phyloP scores from a whole-genome alignment of 352 stramenopile genomes.

The Phytopythium litorale region DNA sequence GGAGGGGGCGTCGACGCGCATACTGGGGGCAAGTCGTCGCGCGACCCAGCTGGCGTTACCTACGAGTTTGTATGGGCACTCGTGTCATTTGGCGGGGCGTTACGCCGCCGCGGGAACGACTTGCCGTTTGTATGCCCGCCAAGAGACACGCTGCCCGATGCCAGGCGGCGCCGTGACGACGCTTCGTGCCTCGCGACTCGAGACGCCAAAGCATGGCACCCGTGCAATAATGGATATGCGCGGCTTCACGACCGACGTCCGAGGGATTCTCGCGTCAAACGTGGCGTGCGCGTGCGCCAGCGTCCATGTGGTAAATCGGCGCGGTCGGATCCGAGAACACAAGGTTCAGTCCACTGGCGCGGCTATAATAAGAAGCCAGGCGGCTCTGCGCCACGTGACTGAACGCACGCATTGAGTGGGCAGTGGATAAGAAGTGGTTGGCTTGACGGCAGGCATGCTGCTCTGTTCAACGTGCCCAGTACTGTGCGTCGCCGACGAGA shows the following conservation, averaged over 20 bases:
- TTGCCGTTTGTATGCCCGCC: background rate
- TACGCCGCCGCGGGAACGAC: background rate
- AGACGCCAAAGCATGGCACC: no score
- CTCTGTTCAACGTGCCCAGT: background rate
- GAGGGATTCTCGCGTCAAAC: slow-evolving; percentile 2
- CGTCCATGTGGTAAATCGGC: background rate
- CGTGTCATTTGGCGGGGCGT: background rate
- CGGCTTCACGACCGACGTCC: background rate
- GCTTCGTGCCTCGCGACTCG: background rate
- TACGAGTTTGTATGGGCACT: background rate
- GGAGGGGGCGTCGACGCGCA: background rate
- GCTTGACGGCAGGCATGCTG: background rate
- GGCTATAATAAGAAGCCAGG: background rate
- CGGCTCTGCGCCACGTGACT: background rate
- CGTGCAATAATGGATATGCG: background rate
- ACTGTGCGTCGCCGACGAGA: background rate
- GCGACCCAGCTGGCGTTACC: background rate
- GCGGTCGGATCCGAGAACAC: background rate
- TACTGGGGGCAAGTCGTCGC: background rate
- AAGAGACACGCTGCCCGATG: slow-evolving; percentile 5
- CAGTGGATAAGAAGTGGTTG: background rate
- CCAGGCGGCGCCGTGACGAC: background rate
- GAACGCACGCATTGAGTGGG: background rate
- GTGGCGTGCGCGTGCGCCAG: slow-evolving; percentile 5
- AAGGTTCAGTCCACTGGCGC: background rate